Conservation (phyloP, 495 filamentous ascomycete species). For the Endocarpon pusillum region DNA sequence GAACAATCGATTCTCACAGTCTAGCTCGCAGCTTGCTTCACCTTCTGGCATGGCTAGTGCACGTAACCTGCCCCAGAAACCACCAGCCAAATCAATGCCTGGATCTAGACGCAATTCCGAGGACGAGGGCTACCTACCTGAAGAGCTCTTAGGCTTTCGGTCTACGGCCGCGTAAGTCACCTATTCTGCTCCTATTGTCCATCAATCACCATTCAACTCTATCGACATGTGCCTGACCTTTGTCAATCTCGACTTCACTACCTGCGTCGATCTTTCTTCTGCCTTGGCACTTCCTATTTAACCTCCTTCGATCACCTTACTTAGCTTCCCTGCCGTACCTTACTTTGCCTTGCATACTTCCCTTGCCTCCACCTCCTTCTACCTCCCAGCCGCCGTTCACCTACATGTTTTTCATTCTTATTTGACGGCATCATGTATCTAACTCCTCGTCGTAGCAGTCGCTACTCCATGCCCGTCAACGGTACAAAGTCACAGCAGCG, state of each 20-base stretch:
- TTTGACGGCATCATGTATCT: no score
- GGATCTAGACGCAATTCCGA: conserved; percentile 54
- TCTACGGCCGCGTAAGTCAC: conserved; percentile 25
- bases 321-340: no score
- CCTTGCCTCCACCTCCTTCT: no score
- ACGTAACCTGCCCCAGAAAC: conserved; percentile 12
- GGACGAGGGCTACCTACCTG: conserved; percentile 25
- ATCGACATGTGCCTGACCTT: no score
- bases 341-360: no score
- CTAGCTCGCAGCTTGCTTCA: conserved; percentile 53
- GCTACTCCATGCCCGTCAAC: conserved; percentile 79
- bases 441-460: conserved; percentile 22
- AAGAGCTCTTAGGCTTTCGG: conserved; percentile 19
- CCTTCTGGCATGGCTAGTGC: conserved; percentile 31
- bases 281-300: background rate
- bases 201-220: no score
- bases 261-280: background rate
- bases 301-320: background rate
- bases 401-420: no score
- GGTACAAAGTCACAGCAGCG: conserved; percentile 41
- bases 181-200: no score
- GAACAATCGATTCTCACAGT: conserved; percentile 54
- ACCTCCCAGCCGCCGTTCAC: no score
- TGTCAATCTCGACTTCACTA: conserved; percentile 1
- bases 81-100: conserved; percentile 70